Evolutionary conservation across 2,329 filamentous ascomycete genomes (phyloP), one percentile per base, ranked within the genome.

Genomic region (Fusarium sp.): DNA sequence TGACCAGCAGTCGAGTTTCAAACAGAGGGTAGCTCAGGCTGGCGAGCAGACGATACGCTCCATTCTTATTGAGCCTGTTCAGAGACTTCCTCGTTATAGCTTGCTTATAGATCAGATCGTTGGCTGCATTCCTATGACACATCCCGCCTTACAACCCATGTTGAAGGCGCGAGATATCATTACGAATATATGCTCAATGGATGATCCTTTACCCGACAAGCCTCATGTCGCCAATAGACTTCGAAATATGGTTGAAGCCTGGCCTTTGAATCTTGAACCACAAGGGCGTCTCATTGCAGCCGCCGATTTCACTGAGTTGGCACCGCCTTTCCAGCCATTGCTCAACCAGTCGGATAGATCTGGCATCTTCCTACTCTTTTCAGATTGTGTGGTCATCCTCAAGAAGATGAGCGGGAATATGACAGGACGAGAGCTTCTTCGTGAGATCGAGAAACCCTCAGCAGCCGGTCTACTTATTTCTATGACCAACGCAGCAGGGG

Each of bases 61-160:
- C 7, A 89, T 96, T 72, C 88, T 99, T 62, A 99, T 99, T 81
- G 96, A 99, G 82, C 96, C 96, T 6, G 95, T 99, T 1, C 96
- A 99, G 82, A 90, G 96, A 59, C 88, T 99, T 59, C 96, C 96
- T 33, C 92, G 96, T 33, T 99, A 99, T 84, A 98, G 94, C 79
- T 87, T 99, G 41, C 92, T 98, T 79, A 98, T 99, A 77, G 96
- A 99, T 84, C 95, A 97, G 79, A 98, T 99, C 79, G 90, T 96
- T 54, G 91, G 92, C 74, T 95, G 93, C 69, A 88, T 98, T 24
- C 95, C 96, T 9, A 90, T 95, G 57, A 91, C 93, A 14, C 95
- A 98, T 80, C 94, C 95, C 6, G 95, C 95, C 1, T 87, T 98
- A 60, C 92, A 93, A 75, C 88, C 89, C 6, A 92, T 99, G 83